Conservation (phyloP, 169 alveolate genomes). For the Toxoplasma gondii region DNA sequence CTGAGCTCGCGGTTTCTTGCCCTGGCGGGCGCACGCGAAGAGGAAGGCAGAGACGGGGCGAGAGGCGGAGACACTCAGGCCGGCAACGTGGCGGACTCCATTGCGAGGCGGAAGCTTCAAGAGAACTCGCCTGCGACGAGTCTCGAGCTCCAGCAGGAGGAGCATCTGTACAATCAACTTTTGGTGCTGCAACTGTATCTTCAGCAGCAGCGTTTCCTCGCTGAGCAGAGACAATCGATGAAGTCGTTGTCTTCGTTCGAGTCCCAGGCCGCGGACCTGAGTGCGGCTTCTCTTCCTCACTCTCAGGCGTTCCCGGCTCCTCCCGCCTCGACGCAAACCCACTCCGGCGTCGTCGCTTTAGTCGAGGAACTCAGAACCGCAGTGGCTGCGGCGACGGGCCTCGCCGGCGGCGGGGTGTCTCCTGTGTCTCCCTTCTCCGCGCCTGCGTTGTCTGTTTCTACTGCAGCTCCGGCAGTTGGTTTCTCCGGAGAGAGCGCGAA, state of each 20-base stretch:
- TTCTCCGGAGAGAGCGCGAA: background rate
- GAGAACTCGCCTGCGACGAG: background rate
- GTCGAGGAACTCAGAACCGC: background rate
- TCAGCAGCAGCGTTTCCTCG: constrained; percentile 5
- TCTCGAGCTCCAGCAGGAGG: constrained; percentile 16
- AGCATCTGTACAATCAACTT: background rate
- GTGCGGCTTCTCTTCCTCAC: background rate
- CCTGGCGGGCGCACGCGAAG: background rate
- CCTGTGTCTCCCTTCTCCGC: background rate
- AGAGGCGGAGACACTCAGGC: background rate
- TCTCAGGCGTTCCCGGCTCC: background rate
- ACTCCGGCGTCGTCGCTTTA: background rate
- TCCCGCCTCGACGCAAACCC: background rate
- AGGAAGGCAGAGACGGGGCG: background rate
- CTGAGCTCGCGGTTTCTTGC: background rate
- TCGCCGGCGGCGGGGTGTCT: background rate
- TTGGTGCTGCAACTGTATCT: background rate
- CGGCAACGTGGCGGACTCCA: background rate
- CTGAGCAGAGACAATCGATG: background rate
- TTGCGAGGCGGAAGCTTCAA: background rate
- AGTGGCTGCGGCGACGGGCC: constrained; percentile 2
- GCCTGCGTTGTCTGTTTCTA: background rate
- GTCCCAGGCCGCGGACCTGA: background rate
- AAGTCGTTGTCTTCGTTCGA: background rate
- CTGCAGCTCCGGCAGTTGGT: background rate